Conservation (phyloP, 1,284 basidiomycete species). For the Meripilus lineatus region DNA sequence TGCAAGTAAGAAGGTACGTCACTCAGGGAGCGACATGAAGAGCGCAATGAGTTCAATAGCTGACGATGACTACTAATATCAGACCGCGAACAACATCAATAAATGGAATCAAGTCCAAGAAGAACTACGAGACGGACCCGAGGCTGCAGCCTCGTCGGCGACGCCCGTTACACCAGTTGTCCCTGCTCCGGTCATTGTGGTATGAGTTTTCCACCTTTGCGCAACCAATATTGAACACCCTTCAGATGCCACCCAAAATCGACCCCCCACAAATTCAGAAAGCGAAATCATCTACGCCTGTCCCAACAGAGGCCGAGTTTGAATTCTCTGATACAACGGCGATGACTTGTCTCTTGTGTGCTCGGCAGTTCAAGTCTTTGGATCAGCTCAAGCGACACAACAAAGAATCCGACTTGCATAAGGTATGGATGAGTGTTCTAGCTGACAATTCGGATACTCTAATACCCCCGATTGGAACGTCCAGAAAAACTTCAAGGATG, state of each 20-base stretch:
- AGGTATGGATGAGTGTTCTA: slow-evolving; percentile 40
- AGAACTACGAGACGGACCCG: slow-evolving; percentile 50
- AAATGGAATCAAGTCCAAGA: slow-evolving; percentile 95
- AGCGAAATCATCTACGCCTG: slow-evolving; percentile 29
- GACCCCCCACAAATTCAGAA: slow-evolving; percentile 9
- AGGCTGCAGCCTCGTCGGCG: slow-evolving; percentile 14
- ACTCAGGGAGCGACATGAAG: neutral
- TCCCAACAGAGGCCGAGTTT: slow-evolving; percentile 50
- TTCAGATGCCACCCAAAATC: neutral
- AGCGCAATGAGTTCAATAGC: no score
- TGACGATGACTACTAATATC: no score
- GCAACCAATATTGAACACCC: neutral
- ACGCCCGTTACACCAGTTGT: neutral
- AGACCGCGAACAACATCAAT: slow-evolving; percentile 86
- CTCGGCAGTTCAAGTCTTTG: slow-evolving; percentile 84
- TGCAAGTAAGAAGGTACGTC: slow-evolving; percentile 80
- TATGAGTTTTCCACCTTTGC: neutral
- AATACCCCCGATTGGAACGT: slow-evolving; percentile 9
- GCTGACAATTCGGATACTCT: neutral
- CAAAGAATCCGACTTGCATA: slow-evolving; percentile 88
- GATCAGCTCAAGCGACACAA: slow-evolving; percentile 86
- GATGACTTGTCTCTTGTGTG: slow-evolving; percentile 83
- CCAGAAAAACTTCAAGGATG: slow-evolving; percentile 80
- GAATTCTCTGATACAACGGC: slow-evolving; percentile 73
- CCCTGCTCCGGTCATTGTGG: slow-evolving; percentile 4